Base-by-base conservation (phyloP, 768 basidiomycete species). In the Rhodotorula taiwanensis region DNA sequence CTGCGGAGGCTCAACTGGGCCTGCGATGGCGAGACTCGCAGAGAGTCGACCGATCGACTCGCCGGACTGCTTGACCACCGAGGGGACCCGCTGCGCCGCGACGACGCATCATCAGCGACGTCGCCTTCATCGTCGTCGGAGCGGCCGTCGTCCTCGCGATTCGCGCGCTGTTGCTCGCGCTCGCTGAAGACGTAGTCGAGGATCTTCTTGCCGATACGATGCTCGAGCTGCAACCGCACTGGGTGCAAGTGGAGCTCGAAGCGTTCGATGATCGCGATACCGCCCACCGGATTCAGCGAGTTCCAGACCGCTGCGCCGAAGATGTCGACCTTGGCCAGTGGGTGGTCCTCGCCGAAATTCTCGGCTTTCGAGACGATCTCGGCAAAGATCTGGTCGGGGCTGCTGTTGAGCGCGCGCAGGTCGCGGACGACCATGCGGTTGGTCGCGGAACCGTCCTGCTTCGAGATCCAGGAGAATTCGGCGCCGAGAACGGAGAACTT, bases 221-320 rank as follows among this genome's bases (percentile, higher is more conserved):
- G 84, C 75, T 98, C 93, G 52, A 97, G 80, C 68, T 90, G 88
- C 11, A 95, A 80, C 34, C 86, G 83, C 70, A 97, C 80, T 0
- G 92, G 93, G 74, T 93, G 90, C 45, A 95, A 78, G 31, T 83
- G 81, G 41, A 94, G 77, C 66, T 87, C 83, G 70, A 95, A 88
- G 33, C 81, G 79, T 74, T 90, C 85, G 74, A 90, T 86, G 66
- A 95, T 88, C 3, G 86, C 83, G 68, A 98, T 95, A 18, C 93
- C 93, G 25, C 91, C 93, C 28, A 97, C 91, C 21, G 91, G 88
- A 2, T 90, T 83, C n/a, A 90, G 78, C 30, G 88, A 81, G 6
- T 81, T 83, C 92, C 91, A 94, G 58, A 84, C 82, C 4, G 85
- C 86, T 2, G 84, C 78, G 25, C 86, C 79, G 75, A 94, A 92